Evolutionary conservation across 2,329 filamentous ascomycete genomes (phyloP).

Genomic region (Aspergillus sp.): DNA sequence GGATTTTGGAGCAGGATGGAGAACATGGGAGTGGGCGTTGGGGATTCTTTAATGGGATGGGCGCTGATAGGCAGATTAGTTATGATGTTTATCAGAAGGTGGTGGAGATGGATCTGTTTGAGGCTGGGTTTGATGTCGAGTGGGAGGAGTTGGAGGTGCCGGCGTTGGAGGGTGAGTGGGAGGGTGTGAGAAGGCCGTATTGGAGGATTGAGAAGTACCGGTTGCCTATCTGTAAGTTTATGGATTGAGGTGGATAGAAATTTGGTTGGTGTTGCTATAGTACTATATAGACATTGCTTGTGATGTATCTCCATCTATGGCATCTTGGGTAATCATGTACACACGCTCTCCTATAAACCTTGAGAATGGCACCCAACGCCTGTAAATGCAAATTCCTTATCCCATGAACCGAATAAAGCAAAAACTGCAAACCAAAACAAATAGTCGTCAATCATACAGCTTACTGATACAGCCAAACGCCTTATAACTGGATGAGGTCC

Average conservation of each 20-base stretch:
- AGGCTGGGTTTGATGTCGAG: conserved; percentile 85
- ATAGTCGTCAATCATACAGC: conserved; percentile 2
- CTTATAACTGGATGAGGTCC: conserved; percentile 76
- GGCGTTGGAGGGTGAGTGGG: conserved; percentile 76
- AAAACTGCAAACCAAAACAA: not conserved
- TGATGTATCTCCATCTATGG: not conserved
- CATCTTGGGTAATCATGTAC: conserved; percentile 1
- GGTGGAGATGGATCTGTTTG: conserved; percentile 84
- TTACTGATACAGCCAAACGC: not conserved
- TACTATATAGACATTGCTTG: not conserved
- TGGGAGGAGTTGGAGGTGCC: conserved; percentile 80
- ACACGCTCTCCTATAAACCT: not conserved
- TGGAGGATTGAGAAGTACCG: conserved; percentile 72
- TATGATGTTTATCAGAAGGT: conserved; percentile 96
- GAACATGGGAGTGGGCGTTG: conserved; percentile 47
- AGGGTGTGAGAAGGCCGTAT: conserved; percentile 82
- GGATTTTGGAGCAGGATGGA: conserved; percentile 59
- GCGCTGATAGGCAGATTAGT: conserved; percentile 86
- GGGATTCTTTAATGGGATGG: conserved; percentile 73
- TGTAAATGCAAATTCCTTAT: not conserved
- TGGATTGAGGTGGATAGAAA: conserved; percentile 29
- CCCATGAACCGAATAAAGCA: not conserved
- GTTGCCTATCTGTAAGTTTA: conserved; percentile 45
- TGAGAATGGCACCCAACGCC: not conserved
- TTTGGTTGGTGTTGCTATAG: not conserved